phyloP scores from a whole-genome alignment of 305 asterid species.

The Solanum hybrid region DNA sequence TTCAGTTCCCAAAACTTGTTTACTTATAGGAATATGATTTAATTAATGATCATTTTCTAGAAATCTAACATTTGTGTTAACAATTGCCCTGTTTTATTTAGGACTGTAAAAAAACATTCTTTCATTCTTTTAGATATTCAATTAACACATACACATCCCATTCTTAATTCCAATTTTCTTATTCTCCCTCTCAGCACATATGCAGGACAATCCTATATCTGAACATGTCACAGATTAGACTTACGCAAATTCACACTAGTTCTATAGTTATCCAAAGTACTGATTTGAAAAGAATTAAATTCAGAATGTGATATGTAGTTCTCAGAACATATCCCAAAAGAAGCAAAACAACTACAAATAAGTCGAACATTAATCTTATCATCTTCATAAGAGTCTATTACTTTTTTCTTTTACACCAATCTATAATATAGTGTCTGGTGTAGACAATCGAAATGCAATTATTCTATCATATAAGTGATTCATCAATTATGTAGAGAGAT shows the following conservation, averaged over 20 bases:
- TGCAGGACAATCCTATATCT: not conserved
- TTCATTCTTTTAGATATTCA: not conserved
- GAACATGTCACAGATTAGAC: not conserved
- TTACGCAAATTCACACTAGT: not conserved
- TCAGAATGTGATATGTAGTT: not conserved
- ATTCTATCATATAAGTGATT: not conserved
- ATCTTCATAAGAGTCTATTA: not conserved
- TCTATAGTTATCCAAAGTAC: not conserved
- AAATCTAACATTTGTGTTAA: not conserved
- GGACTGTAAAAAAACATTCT: not conserved
- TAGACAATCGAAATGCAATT: not conserved
- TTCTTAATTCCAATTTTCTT: not conserved
- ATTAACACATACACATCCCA: not conserved
- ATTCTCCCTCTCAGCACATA: not conserved
- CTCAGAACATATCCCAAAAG: not conserved
- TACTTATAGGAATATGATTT: not conserved
- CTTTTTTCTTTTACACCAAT: not conserved
- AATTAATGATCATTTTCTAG: not conserved
- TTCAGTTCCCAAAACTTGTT: not conserved
- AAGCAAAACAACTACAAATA: not conserved
- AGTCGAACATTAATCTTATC: not conserved
- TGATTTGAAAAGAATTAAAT: not conserved
- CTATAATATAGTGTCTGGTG: not conserved
- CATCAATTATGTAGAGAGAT: not conserved
- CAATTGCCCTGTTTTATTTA: not conserved